Evolutionary conservation across 2,329 filamentous ascomycete species (phyloP), one percentile per base, ranked within the genome.

Genomic region (Cordyceps cicadae): DNA sequence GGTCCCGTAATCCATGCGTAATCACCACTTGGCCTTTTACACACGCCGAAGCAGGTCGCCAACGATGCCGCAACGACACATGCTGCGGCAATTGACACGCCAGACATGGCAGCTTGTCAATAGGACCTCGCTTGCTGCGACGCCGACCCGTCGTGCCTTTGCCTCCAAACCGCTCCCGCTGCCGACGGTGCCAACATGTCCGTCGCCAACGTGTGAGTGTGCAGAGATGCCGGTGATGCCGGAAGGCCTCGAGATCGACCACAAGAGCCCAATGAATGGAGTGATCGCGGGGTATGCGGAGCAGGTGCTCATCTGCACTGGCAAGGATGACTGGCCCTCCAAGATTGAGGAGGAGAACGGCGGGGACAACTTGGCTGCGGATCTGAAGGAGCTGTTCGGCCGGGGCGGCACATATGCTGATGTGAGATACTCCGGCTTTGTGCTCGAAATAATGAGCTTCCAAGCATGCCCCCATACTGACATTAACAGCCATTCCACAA

Each of bases 241-340:
- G 1, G 75, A 80, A 8, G 86, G 83, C 3, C 79, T 95, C 17
- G 83, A 87, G 24, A 92, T 97, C 58, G 92, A 97, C 70, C 80
- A 81, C 67, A 80, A 83, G 63, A 83, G 83, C 45, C 79, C 82
- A 19, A 77, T 97, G 49, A 87, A 89, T 69, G 89, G 89, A 14
- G 87, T 88, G 6, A 92, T 96, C 75, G 80, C 88, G 2, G 78
- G 81, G 1, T 96, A 96, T 70, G 80, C 86, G 1, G 87, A 95
- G 72, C 92, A 97, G 67, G 82, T 97, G 3, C 74, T 97, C 11
- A 80, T 97, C 15, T 92, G 88, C 64, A 96, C 92, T 0, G 92
- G 90, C 5, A 84, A 85, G 63, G 76, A 81, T 34, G 89, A 96
- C 74, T 97, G 92, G 92, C 78, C 81, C 32, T 92, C 88, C 69